phyloP scores from a whole-genome alignment of 2,329 filamentous ascomycete genomes.

The Verticillium longisporum region DNA sequence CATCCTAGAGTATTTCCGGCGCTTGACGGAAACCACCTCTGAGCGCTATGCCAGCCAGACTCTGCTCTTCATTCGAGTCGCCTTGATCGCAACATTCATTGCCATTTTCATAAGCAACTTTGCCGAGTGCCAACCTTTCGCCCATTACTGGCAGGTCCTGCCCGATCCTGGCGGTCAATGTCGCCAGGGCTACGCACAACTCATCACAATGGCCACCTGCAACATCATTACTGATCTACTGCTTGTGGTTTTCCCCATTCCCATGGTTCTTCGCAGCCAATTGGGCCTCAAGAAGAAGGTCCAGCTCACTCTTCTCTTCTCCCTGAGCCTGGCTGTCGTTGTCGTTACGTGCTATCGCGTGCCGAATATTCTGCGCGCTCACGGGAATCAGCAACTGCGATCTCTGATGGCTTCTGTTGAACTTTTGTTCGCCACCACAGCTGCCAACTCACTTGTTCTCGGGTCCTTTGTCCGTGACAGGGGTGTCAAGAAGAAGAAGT shows the following conservation, averaged over 20 bases:
- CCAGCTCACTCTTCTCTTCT: conserved; percentile 75
- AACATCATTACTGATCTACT: conserved; percentile 86
- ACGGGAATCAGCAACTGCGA: conserved; percentile 77
- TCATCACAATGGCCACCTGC: conserved; percentile 82
- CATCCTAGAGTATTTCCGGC: conserved; percentile 84
- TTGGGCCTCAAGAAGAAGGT: conserved; percentile 74
- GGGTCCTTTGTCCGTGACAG: conserved; percentile 89
- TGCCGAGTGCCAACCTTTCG: conserved; percentile 72
- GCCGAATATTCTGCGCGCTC: conserved; percentile 63
- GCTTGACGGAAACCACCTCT: conserved; percentile 79
- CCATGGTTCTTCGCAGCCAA: conserved; percentile 73
- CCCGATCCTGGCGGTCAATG: conserved; percentile 83
- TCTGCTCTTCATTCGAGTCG: conserved; percentile 65
- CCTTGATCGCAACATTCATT: conserved; percentile 71
- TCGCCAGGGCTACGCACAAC: conserved; percentile 78
- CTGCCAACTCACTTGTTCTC: conserved; percentile 83
- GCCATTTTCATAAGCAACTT: conserved; percentile 77
- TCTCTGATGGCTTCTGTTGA: conserved; percentile 87
- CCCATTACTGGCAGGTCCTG: conserved; percentile 72
- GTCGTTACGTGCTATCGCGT: conserved; percentile 75
- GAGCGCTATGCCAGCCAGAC: conserved; percentile 66
- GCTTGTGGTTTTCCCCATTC: conserved; percentile 81
- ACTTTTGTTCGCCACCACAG: conserved; percentile 77
- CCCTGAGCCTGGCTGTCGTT: conserved; percentile 73
- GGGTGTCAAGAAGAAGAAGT: conserved; percentile 84